A percentile compares a stretch with the other conserved stretches of the same genome.
Conservation (phyloP, 2,329 filamentous ascomycete species). For the Epichloe sylvatica region DNA sequence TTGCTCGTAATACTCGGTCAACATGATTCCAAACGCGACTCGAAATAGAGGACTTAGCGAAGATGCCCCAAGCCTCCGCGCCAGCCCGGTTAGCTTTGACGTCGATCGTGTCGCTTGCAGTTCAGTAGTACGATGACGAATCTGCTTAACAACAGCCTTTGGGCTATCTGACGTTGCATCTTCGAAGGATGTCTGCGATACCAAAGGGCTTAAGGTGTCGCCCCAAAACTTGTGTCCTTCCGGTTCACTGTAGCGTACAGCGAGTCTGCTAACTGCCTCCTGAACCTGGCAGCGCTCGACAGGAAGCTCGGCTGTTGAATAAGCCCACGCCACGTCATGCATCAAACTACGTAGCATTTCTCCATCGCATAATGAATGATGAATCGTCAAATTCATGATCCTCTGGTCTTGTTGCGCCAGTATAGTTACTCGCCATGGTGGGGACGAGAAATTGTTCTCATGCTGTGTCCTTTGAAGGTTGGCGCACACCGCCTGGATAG, state of each 20-base stretch:
- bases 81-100: neutral
- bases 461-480: neutral
- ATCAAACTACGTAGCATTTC: conserved; percentile 15
- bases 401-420: conserved; percentile 10
- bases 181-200: neutral
- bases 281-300: neutral
- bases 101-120: neutral
- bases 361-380: conserved; percentile 52
- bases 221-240: neutral
- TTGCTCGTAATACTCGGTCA: neutral
- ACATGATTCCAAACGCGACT: neutral
- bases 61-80: neutral
- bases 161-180: neutral
- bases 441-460: conserved; percentile 1
- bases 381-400: conserved; percentile 27
- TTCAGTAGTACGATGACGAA: neutral
- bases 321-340: neutral
- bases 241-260: neutral
- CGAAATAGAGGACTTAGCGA: neutral
- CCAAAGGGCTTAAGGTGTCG: neutral
- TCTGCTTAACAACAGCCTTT: neutral
- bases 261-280: neutral
- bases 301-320: neutral
- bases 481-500: neutral
- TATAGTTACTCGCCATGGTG: conserved; percentile 24